Conservation (phyloP, 73 alveolate genomes). For the Tetrahymena borealis region DNA sequence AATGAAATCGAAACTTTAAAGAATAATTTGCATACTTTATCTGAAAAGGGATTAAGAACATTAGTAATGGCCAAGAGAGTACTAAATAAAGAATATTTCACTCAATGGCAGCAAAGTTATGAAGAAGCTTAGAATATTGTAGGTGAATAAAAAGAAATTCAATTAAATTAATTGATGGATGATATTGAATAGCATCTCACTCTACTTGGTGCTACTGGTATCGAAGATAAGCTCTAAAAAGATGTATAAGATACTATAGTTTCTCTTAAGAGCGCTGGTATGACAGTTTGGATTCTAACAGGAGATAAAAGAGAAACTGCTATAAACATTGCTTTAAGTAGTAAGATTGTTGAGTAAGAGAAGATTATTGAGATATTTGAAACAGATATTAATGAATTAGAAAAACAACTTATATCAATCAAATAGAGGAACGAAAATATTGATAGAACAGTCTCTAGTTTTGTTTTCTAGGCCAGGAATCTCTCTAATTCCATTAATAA, state of each 20-base stretch:
- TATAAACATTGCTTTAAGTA: conserved; percentile 1
- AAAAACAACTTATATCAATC: no score
- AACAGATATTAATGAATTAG: not conserved
- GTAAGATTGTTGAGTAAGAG: not conserved
- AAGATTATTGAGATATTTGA: not conserved
- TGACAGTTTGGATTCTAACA: conserved; percentile 70
- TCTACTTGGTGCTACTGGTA: conserved; percentile 67
- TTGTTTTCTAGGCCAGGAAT: no score
- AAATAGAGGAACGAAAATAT: no score
- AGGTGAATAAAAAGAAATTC: conserved; percentile 11
- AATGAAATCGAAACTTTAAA: no score
- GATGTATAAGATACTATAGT: conserved; percentile 55
- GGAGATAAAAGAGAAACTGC: conserved; percentile 81
- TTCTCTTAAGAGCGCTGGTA: conserved; percentile 58
- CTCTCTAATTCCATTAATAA: no score
- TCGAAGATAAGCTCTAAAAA: conserved; percentile 73
- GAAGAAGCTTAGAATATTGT: conserved; percentile 28
- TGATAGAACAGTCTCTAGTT: no score
- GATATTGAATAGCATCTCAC: conserved; percentile 27
- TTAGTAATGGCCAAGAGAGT: conserved; percentile 47
- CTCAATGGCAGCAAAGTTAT: conserved; percentile 27
- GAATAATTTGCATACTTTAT: no score
- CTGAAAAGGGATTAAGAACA: conserved; percentile 68
- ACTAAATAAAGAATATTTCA: conserved; percentile 32
- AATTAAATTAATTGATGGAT: conserved; percentile 23